A percentile compares a stretch with the other conserved stretches of the same genome.
These are phyloP conservation scores for Phlebiopsis gigantea DNA, from an alignment of 768 basidiomycete species.

Conservation along the genomic window DNA sequence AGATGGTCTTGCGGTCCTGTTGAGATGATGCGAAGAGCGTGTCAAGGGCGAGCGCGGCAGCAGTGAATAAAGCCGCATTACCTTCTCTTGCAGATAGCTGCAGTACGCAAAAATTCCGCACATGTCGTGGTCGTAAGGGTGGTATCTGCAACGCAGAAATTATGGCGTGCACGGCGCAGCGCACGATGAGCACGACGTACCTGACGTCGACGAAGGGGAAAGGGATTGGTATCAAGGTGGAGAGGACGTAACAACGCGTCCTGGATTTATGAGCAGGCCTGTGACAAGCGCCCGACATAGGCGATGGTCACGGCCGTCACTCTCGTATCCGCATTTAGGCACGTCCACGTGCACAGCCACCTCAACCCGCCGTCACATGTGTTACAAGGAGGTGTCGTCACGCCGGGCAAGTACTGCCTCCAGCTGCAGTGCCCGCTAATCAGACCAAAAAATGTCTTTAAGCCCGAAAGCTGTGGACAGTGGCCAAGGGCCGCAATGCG, in stretches of 20 bases:
- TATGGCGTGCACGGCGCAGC: neutral
- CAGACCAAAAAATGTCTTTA: neutral
- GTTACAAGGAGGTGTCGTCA: neutral
- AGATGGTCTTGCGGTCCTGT: slow-evolving; percentile 84
- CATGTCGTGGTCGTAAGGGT: slow-evolving; percentile 37
- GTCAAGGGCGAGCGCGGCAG: neutral
- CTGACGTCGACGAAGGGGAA: neutral
- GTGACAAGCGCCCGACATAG: slow-evolving; percentile 8
- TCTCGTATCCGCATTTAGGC: neutral
- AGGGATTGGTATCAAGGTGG: slow-evolving; percentile 5
- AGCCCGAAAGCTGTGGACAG: neutral
- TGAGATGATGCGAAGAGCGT: neutral
- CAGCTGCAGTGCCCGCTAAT: slow-evolving; percentile 1
- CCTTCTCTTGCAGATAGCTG: slow-evolving; percentile 93
- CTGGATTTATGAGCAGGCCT: slow-evolving; percentile 11
- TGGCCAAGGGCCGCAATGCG: neutral
- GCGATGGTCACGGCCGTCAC: slow-evolving; percentile 6
- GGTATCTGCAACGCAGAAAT: neutral
- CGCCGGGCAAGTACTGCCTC: slow-evolving; percentile 3
- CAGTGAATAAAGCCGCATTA: slow-evolving; percentile 29
- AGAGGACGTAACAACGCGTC: slow-evolving; percentile 11
- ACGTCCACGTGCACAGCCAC: neutral
- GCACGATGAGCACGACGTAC: slow-evolving; percentile 11
- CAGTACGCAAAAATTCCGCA: slow-evolving; percentile 98
- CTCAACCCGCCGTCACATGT: neutral